Percentiles rank a stretch among this genome's conserved stretches.
These are phyloP conservation scores for Protomyces gravidus DNA, from an alignment of 1,139 yeast species.

Conservation along the genomic window DNA sequence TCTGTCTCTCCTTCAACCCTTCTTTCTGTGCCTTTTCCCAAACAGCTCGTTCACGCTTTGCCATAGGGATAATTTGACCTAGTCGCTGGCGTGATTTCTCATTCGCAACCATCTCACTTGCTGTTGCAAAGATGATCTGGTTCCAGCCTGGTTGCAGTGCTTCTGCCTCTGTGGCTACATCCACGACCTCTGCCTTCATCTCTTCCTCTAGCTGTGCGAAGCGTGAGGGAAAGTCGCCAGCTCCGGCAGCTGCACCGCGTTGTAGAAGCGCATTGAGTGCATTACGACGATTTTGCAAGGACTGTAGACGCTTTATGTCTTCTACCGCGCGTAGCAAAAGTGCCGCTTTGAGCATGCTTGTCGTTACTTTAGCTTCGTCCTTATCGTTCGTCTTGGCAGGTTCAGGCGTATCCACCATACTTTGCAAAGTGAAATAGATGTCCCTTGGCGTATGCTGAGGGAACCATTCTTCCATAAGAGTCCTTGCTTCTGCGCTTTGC, in stretches of 20 bases:
- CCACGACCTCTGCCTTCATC: conserved; percentile 74
- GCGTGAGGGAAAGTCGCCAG: conserved; percentile 80
- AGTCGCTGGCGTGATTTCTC: conserved; percentile 23
- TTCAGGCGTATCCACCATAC: neutral
- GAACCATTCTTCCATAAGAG: conserved; percentile 60
- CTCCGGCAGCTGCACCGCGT: conserved; percentile 55
- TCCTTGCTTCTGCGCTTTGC: conserved; percentile 32
- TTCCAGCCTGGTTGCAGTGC: conserved; percentile 74
- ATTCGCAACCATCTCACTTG: conserved; percentile 59
- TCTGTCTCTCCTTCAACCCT: conserved; percentile 4
- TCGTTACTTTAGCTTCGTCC: neutral
- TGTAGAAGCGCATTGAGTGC: conserved; percentile 69
- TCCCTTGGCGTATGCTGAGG: conserved; percentile 65
- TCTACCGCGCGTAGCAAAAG: conserved; percentile 69
- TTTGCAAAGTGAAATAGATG: conserved; percentile 53
- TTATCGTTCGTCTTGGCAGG: neutral
- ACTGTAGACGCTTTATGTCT: conserved; percentile 62
- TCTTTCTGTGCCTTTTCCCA: neutral
- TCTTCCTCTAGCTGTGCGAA: conserved; percentile 71
- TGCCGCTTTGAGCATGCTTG: conserved; percentile 48
- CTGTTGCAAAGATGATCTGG: conserved; percentile 66
- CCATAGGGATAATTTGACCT: conserved; percentile 25
- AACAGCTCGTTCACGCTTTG: conserved; percentile 12
- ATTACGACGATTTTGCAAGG: conserved; percentile 68
- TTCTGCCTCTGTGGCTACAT: conserved; percentile 74